Evolutionary conservation across 177 flowering plant genomes (phyloP).

Genomic region (Vitis hybrid): DNA sequence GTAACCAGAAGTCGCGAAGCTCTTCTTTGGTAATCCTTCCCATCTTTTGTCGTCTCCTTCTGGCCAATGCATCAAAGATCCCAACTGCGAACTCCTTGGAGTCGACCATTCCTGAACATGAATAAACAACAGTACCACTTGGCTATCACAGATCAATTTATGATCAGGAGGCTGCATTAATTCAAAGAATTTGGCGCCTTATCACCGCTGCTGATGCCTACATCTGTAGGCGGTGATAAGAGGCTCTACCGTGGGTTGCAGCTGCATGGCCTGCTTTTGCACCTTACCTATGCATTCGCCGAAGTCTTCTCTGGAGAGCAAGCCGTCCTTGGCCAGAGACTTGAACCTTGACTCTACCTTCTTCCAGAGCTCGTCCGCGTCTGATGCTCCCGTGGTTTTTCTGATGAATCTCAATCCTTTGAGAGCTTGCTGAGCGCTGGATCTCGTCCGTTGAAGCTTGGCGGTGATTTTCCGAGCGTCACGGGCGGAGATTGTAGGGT

Average conservation of each 20-base stretch:
- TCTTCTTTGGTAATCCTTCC: conserved; percentile 72
- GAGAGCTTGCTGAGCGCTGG: conserved; percentile 72
- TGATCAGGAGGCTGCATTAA: too few species aligned
- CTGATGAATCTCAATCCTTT: conserved; percentile 84
- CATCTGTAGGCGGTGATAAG: too few species aligned
- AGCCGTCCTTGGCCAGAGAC: conserved; percentile 56
- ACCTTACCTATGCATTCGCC: conserved; percentile 85
- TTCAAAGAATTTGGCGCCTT: not conserved
- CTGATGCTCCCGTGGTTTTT: conserved; percentile 41
- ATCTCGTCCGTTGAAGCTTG: conserved; percentile 55
- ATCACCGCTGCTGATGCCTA: not conserved
- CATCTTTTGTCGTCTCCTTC: conserved; percentile 57
- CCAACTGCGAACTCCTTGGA: conserved; percentile 92
- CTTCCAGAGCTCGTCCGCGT: conserved; percentile 50
- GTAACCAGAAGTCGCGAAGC: conserved; percentile 85
- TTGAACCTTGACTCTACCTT: conserved; percentile 69
- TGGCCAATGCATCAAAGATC: conserved; percentile 80
- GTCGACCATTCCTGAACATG: conserved; percentile 71
- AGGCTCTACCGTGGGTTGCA: too few species aligned
- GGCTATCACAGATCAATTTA: too few species aligned
- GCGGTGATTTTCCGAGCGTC: conserved; percentile 58
- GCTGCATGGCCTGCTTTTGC: not conserved
- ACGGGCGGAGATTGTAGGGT: conserved; percentile 35
- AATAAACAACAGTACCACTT: too few species aligned
- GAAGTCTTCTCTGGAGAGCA: conserved; percentile 74